These are phyloP conservation scores for Alternaria incomplexa DNA, from an alignment of 2,329 filamentous ascomycete genomes.

Conservation along the genomic window DNA sequence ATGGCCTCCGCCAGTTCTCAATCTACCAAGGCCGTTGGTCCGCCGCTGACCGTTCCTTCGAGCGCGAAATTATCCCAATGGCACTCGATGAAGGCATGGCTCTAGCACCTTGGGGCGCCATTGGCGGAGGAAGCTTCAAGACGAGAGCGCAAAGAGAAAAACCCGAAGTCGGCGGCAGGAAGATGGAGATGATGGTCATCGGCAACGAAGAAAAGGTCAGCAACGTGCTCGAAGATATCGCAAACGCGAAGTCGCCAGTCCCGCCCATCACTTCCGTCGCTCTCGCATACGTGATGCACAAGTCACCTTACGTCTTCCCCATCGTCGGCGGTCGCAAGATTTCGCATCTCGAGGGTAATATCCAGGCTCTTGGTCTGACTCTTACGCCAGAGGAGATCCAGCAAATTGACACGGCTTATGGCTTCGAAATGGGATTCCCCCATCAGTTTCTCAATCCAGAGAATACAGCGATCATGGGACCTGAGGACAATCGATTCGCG, in stretches of 20 bases:
- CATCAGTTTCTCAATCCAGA: slow-evolving; percentile 24
- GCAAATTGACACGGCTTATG: slow-evolving; percentile 51
- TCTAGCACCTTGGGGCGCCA: slow-evolving; percentile 61
- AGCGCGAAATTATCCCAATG: slow-evolving; percentile 57
- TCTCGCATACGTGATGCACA: slow-evolving; percentile 21
- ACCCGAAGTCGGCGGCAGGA: slow-evolving; percentile 47
- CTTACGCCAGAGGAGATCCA: neutral
- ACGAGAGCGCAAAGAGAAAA: slow-evolving; percentile 53
- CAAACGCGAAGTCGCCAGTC: neutral
- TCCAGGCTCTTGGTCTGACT: neutral
- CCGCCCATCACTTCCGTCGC: slow-evolving; percentile 58
- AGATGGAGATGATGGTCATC: slow-evolving; percentile 36
- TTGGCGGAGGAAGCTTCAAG: slow-evolving; percentile 53
- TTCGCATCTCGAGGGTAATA: slow-evolving; percentile 63
- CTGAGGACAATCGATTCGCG: slow-evolving; percentile 31
- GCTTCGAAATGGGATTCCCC: slow-evolving; percentile 73
- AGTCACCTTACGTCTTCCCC: slow-evolving; percentile 72
- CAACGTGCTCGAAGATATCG: slow-evolving; percentile 17
- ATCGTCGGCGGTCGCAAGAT: slow-evolving; percentile 73
- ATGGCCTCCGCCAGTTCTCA: slow-evolving; percentile 49
- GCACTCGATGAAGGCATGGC: slow-evolving; percentile 51
- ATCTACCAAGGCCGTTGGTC: slow-evolving; percentile 53
- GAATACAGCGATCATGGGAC: slow-evolving; percentile 31
- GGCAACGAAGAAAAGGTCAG: slow-evolving; percentile 61
- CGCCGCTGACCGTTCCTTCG: slow-evolving; percentile 52